Percentiles rank a stretch among this genome's conserved stretches.
Conservation (phyloP, 495 filamentous ascomycete genomes). For the Echria macrotheca region DNA sequence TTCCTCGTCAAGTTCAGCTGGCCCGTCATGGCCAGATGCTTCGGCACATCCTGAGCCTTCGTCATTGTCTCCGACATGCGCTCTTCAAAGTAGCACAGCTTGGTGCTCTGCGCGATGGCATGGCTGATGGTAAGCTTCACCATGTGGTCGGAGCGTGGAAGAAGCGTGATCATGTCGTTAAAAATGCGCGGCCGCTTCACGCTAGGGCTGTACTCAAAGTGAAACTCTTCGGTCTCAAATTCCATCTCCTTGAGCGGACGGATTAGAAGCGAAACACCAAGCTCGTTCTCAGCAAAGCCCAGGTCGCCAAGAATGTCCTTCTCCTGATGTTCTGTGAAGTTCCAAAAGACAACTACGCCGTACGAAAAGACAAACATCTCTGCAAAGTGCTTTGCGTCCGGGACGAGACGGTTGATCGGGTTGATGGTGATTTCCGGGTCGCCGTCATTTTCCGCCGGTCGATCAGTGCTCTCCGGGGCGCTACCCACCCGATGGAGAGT, state of each 20-base stretch:
- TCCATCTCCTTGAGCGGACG: slow-evolving; percentile 74
- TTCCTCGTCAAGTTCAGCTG: slow-evolving; percentile 85
- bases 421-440: slow-evolving; percentile 17
- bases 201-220: slow-evolving; percentile 89
- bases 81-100: slow-evolving; percentile 94
- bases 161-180: slow-evolving; percentile 98
- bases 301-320: slow-evolving; percentile 95
- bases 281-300: slow-evolving; percentile 71
- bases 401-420: slow-evolving; percentile 49
- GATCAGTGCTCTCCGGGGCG: slow-evolving; percentile 5
- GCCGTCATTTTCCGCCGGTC: slow-evolving; percentile 9
- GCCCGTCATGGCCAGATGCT: slow-evolving; percentile 80
- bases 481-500: slow-evolving; percentile 12
- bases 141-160: slow-evolving; percentile 90
- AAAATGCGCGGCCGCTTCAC: slow-evolving; percentile 85
- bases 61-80: slow-evolving; percentile 92
- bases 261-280: slow-evolving; percentile 56
- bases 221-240: slow-evolving; percentile 97
- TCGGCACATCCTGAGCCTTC: slow-evolving; percentile 86
- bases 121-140: slow-evolving; percentile 96
- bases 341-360: slow-evolving; percentile 98
- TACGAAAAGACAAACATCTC: slow-evolving; percentile 99
- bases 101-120: slow-evolving; percentile 95
- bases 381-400: slow-evolving; percentile 68
- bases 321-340: slow-evolving; percentile 91